Evolutionary conservation across 768 basidiomycete genomes (phyloP).

Genomic region (Suillus americanus): DNA sequence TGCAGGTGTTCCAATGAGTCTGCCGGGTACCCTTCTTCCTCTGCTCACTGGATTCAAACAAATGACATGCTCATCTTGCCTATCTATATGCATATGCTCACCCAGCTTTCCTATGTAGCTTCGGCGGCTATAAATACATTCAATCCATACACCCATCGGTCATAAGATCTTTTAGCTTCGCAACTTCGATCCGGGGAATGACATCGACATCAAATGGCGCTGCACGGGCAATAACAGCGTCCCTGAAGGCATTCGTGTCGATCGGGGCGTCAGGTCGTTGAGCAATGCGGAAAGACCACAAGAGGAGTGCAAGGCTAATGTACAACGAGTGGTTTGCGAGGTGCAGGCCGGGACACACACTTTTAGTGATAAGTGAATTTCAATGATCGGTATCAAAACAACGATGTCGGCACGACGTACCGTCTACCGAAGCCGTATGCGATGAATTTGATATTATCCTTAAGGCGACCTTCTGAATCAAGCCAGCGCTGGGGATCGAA

Average conservation of each 20-base stretch:
- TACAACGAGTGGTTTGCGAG: constrained; percentile 48
- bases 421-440: not conserved
- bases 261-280: not conserved
- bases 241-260: not conserved
- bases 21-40: too few species aligned
- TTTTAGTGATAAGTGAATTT: constrained; percentile 12
- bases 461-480: not conserved
- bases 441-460: not conserved
- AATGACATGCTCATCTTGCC: not conserved
- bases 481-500: constrained; percentile 64
- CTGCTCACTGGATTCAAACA: too few species aligned
- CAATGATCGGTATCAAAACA: not conserved
- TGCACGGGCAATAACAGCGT: not conserved
- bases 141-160: not conserved
- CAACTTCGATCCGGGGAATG: constrained; percentile 12
- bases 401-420: not conserved
- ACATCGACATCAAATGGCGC: not conserved
- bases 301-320: constrained; percentile 56
- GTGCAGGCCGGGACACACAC: constrained; percentile 62
- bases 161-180: constrained; percentile 16
- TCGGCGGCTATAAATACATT: not conserved
- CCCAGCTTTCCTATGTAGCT: not conserved
- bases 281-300: constrained; percentile 40
- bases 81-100: not conserved
- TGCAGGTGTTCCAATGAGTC: too few species aligned